phyloP scores from a whole-genome alignment of 208 protist genomes.

The Trypanosoma platydactyli region DNA sequence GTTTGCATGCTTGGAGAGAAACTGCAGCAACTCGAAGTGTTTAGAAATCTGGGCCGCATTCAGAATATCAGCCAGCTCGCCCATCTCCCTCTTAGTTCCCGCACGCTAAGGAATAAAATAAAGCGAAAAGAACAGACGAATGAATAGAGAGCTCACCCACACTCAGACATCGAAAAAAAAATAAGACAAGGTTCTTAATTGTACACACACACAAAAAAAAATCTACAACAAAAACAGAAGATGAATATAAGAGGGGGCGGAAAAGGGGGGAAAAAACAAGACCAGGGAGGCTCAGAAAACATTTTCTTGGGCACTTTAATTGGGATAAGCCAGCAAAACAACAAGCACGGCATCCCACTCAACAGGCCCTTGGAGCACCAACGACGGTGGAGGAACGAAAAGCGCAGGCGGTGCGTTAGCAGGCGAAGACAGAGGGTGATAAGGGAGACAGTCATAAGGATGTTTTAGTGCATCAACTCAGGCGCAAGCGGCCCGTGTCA shows the following conservation, averaged over 20 bases:
- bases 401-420: conserved; percentile 2
- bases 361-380: conserved; percentile 16
- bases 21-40: conserved; percentile 85
- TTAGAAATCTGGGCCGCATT: conserved; percentile 72
- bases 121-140: conserved; percentile 15
- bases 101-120: conserved; percentile 1
- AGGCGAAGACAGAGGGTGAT: too few relatives aligned
- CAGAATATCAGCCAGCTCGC: conserved; percentile 67
- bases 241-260: too few relatives aligned
- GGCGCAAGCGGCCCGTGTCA: too few relatives aligned
- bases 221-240: conserved; percentile 11
- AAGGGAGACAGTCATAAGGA: too few relatives aligned
- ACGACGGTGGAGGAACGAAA: too few relatives aligned
- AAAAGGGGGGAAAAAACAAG: conserved; percentile 23
- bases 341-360: conserved; percentile 14
- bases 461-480: too few relatives aligned
- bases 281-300: background rate
- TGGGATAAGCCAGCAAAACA: background rate
- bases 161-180: background rate
- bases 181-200: background rate
- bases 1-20: conserved; percentile 71
- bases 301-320: conserved; percentile 22
- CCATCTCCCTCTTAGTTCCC: conserved; percentile 40
- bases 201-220: conserved; percentile 1
- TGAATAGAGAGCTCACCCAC: background rate